Percentiles rank a stretch among this genome's conserved stretches.
These are phyloP conservation scores for Vigna unguiculata DNA, from an alignment of 306 rosid species.

Conservation along the genomic window DNA sequence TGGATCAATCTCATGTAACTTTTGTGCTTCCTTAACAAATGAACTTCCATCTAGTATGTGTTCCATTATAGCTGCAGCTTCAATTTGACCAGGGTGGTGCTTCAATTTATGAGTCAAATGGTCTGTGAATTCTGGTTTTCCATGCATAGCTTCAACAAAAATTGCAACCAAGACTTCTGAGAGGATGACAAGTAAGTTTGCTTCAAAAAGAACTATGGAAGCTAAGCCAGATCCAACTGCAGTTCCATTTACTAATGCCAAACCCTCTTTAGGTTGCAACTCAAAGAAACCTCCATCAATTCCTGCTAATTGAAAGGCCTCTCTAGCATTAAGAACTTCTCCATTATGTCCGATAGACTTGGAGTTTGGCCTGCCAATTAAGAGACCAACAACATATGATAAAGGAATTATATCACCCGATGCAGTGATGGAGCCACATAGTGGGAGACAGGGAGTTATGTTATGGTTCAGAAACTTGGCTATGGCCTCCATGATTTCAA, in stretches of 20 bases:
- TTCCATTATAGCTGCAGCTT: background rate
- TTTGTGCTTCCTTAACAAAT: background rate
- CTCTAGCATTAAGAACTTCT: background rate
- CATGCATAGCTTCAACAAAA: background rate
- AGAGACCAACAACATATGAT: background rate
- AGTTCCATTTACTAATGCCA: background rate
- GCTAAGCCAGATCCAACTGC: background rate
- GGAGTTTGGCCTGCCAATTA: background rate
- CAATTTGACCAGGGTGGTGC: background rate
- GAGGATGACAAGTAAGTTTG: background rate
- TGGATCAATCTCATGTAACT: background rate
- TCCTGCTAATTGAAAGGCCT: background rate
- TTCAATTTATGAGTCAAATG: background rate
- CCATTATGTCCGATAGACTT: background rate
- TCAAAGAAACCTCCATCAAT: background rate
- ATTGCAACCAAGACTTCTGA: background rate
- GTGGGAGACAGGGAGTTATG: background rate
- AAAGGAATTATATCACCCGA: background rate
- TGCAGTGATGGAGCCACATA: background rate
- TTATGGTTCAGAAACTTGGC: constrained; percentile 50
- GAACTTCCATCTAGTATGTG: background rate
- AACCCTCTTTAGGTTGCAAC: background rate
- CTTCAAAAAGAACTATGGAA: background rate
- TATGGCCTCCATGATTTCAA: constrained; percentile 80
- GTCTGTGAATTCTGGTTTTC: background rate